Base-by-base conservation (phyloP, 441 rosid genomes). In the Bruguiera hainesii region DNA sequence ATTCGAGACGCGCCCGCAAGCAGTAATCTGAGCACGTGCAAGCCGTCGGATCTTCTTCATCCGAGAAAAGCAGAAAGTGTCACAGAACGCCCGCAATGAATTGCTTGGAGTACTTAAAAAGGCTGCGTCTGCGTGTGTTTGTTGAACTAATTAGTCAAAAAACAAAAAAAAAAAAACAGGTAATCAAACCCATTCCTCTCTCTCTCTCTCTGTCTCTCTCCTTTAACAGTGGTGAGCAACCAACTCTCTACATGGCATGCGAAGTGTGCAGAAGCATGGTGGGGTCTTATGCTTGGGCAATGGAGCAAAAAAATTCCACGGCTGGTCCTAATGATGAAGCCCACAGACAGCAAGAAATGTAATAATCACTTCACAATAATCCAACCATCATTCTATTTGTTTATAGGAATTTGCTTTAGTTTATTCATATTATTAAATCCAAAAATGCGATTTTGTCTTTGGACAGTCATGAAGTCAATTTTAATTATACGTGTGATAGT, bases 181-280 rank as follows among this genome's bases (percentile, higher is more conserved):
- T 81, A 65, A 79, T 68, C 87, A 65, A 79, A 76, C 81, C 83
- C 77, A 51, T 25, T 11, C 20, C 15, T 55, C 35, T 49, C 20
- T 56, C 50, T 15, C 61, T 29, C 35, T n/a, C 6, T 61, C 42
- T 70, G 7, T n/a, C 13, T 51, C 35, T 56, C 16, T 49, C 23
- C n/a, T 61, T 56, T 53, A 3, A 69, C 53, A 0, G 37, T 66
- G 85, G 79, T 80, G 72, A 61, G 71, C 85, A 71, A 84, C 76
- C 58, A 25, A 4, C 33, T 66, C 37, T 52, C 29, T 68, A 48
- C 57, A 60, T 49, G 37, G 76, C 77, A 63, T 71, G 76, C 73
- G 13, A 39, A 66, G 33, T 25, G 37, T 18, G 70, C 63, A 62
- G 56, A 65, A 70, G 55, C 37, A 63, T 28, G 56, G 69, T 70